Evolutionary conservation across 2,329 filamentous ascomycete genomes (phyloP).

Genomic region (Fusarium lateritium): DNA sequence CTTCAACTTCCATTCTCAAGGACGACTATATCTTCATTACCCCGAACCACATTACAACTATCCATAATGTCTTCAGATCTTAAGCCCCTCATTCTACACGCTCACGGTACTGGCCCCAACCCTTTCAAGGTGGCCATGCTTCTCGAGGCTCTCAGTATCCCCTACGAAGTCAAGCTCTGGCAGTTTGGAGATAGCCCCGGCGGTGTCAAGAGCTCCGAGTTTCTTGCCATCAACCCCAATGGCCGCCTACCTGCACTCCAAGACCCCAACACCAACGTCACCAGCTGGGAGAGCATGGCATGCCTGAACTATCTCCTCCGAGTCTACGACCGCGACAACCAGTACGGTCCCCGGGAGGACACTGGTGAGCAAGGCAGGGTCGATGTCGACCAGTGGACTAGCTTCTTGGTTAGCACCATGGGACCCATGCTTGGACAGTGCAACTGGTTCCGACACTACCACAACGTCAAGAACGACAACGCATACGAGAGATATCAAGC

Average conservation of each 20-base stretch:
- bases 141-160: constrained; percentile 51
- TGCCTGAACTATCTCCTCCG: constrained; percentile 44
- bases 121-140: constrained; percentile 49
- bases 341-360: constrained; percentile 12
- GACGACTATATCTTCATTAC: background rate
- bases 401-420: constrained; percentile 24
- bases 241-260: constrained; percentile 51
- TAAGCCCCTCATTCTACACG: constrained; percentile 23
- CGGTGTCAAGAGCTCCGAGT: constrained; percentile 47
- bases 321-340: constrained; percentile 38
- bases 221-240: constrained; percentile 51
- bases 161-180: constrained; percentile 46
- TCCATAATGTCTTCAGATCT: constrained; percentile 5
- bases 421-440: constrained; percentile 26
- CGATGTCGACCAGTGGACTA: constrained; percentile 25
- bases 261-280: constrained; percentile 53
- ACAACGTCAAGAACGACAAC: constrained; percentile 22
- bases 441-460: constrained; percentile 29
- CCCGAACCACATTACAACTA: no score
- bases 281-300: constrained; percentile 47
- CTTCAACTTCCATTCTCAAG: no score
- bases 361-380: constrained; percentile 19
- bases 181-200: constrained; percentile 26
- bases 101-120: constrained; percentile 37
- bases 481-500: constrained; percentile 21